These are phyloP conservation scores for Phaseolus lunatus DNA, from an alignment of 306 rosid genomes.

Conservation along the genomic window DNA sequence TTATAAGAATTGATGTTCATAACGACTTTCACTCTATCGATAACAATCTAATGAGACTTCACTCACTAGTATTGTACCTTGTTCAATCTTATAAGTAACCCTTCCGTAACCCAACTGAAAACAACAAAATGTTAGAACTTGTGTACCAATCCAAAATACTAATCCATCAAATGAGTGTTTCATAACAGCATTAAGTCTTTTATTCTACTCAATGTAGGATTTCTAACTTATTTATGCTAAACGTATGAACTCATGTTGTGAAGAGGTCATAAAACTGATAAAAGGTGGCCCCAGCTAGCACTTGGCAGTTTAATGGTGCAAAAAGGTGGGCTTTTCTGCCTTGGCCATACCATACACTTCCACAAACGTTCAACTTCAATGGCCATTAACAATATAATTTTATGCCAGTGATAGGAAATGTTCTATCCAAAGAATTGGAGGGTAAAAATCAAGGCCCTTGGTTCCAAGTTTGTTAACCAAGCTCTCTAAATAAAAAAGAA, in stretches of 20 bases:
- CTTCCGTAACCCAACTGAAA: too few species aligned
- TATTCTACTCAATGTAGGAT: background rate
- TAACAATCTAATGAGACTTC: too few species aligned
- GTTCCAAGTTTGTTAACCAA: slow-evolving; percentile 24
- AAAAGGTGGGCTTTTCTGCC: background rate
- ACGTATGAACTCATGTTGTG: background rate
- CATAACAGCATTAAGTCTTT: background rate
- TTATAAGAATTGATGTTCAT: too few species aligned
- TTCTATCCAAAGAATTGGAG: slow-evolving; percentile 20
- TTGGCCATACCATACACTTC: background rate
- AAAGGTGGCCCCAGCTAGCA: background rate
- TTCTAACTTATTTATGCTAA: too few species aligned
- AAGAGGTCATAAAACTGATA: background rate
- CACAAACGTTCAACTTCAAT: slow-evolving; percentile 2
- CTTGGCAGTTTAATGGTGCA: background rate
- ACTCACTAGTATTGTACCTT: too few species aligned
- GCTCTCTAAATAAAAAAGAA: slow-evolving; percentile 6
- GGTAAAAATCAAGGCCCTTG: slow-evolving; percentile 30
- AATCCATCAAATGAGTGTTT: background rate
- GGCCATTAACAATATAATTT: slow-evolving; percentile 13
- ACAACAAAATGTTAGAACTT: background rate
- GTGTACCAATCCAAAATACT: background rate
- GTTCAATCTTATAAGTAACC: too few species aligned
- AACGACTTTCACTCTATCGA: too few species aligned
- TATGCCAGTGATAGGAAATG: slow-evolving; percentile 31